Percentiles rank a stretch among this genome's conserved stretches.
phyloP scores from a whole-genome alignment of 1,284 basidiomycete genomes.

The Heterobasidion irregulare region DNA sequence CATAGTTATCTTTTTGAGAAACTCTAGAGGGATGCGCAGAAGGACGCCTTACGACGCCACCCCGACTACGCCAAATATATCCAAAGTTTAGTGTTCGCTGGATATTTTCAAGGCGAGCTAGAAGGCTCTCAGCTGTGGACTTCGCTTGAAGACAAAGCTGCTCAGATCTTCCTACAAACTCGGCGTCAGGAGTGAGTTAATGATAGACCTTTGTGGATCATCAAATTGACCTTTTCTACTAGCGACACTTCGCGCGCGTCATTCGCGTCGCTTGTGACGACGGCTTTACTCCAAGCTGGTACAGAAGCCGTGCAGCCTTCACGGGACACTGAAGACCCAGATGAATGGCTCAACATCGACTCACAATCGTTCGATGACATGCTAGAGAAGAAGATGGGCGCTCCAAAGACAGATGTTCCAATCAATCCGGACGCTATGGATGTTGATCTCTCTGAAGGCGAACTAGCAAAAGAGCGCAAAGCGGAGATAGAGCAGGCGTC shows the following conservation, averaged over 20 bases:
- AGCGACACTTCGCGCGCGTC: constrained; percentile 58
- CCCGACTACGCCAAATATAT: constrained; percentile 65
- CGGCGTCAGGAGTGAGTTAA: constrained; percentile 56
- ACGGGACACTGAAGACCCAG: constrained; percentile 47
- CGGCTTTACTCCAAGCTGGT: constrained; percentile 40
- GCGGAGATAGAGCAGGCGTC: constrained; percentile 56
- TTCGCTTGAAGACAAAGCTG: constrained; percentile 63
- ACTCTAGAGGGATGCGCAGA: constrained; percentile 47
- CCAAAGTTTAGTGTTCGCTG: constrained; percentile 46
- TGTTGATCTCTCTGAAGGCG: constrained; percentile 28
- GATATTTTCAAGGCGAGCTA: constrained; percentile 72
- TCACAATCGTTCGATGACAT: constrained; percentile 56
- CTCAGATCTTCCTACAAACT: constrained; percentile 53
- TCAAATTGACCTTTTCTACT: not conserved
- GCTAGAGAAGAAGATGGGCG: constrained; percentile 36
- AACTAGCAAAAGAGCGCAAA: constrained; percentile 34
- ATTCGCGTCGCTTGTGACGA: constrained; percentile 66
- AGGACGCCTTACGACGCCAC: constrained; percentile 57
- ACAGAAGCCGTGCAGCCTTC: constrained; percentile 12
- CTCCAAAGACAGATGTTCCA: constrained; percentile 9
- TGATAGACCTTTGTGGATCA: not conserved
- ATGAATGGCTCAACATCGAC: constrained; percentile 69
- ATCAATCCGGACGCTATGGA: constrained; percentile 30
- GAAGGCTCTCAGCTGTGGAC: constrained; percentile 75
- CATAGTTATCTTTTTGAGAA: not conserved